Evolutionary conservation across 2,329 filamentous ascomycete genomes (phyloP).

Genomic region (Pseudogymnoascus pannorum): DNA sequence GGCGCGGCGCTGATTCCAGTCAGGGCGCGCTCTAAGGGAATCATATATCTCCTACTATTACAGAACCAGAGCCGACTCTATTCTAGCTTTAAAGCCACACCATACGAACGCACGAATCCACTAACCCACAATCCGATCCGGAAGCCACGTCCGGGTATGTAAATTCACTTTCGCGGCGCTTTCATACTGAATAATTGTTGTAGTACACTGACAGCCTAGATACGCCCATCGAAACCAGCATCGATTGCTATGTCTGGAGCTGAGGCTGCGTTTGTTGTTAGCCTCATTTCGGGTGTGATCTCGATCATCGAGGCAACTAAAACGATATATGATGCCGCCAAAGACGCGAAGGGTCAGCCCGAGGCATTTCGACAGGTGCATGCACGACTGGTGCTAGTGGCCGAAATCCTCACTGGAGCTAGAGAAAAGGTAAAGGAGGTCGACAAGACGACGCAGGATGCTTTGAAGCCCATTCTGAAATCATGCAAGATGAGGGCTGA

Average conservation of each 20-base stretch:
- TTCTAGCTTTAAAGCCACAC: too few relatives aligned
- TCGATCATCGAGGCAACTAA: constrained; percentile 19
- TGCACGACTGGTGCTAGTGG: constrained; percentile 19
- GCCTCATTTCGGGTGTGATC: constrained; percentile 19
- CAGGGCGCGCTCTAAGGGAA: too few relatives aligned
- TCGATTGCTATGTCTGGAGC: constrained; percentile 13
- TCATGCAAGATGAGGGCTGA: constrained; percentile 19
- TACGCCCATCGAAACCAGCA: neutral
- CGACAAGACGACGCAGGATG: constrained; percentile 4
- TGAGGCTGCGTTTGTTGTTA: constrained; percentile 16
- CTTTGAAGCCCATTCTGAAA: constrained; percentile 15
- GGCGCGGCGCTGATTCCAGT: too few relatives aligned
- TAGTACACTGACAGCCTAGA: neutral
- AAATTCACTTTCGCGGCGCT: neutral
- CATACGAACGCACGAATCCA: too few relatives aligned
- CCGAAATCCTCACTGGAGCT: constrained; percentile 15
- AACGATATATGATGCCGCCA: constrained; percentile 19
- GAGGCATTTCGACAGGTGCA: constrained; percentile 20
- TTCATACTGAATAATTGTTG: neutral
- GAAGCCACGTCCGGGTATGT: neutral
- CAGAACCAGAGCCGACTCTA: too few relatives aligned
- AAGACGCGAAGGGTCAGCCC: constrained; percentile 20
- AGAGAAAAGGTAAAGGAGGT: constrained; percentile 14
- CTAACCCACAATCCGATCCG: neutral
- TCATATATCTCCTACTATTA: too few relatives aligned